Evolutionary conservation across 148 eudicot species (phyloP).

Genomic region (Amaranthus palmeri): DNA sequence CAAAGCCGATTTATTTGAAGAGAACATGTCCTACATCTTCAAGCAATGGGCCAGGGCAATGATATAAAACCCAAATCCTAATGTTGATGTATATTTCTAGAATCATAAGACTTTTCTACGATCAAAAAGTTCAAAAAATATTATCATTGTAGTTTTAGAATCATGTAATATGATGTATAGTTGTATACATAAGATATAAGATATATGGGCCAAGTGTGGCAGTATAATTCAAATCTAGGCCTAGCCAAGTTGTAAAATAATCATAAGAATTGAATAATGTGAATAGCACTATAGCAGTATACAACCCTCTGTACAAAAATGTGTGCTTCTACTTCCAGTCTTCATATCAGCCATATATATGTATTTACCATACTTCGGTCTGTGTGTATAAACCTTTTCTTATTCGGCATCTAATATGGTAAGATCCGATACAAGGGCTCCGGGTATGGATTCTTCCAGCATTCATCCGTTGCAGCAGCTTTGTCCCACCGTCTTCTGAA

Average conservation of each 20-base stretch:
- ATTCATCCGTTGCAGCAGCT: conserved; percentile 47
- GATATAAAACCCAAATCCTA: no score
- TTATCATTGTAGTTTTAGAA: not conserved
- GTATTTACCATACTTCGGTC: not conserved
- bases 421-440: conserved; percentile 28
- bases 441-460: conserved; percentile 68
- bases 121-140: no score
- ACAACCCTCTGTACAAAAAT: conserved; percentile 14
- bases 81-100: no score
- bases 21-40: no score
- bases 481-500: conserved; percentile 60
- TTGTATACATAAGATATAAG: conserved; percentile 1
- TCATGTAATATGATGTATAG: not conserved
- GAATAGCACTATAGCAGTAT: not conserved
- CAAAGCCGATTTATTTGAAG: no score
- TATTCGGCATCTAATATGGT: conserved; percentile 9
- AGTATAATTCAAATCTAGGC: not conserved
- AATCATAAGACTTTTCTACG: no score
- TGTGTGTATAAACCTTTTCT: not conserved
- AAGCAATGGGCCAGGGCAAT: no score
- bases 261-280: not conserved
- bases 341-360: no score
- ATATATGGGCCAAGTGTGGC: not conserved
- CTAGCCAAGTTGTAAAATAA: not conserved
- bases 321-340: not conserved